Conservation (phyloP, 805 yeast species). For the Jamesozyma gamospora region DNA sequence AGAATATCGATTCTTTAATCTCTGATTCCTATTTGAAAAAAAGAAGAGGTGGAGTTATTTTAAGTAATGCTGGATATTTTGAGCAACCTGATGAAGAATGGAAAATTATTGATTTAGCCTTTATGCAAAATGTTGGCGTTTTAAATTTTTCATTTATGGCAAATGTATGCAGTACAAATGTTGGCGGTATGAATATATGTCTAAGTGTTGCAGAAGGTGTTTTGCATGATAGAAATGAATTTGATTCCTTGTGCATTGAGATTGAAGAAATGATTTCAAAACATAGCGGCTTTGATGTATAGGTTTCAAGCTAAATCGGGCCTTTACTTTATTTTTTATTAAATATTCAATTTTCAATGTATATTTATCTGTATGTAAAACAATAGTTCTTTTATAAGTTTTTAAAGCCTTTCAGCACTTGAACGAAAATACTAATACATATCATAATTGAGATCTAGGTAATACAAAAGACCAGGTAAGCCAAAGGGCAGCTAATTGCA, state of each 20-base stretch:
- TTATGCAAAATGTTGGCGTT: constrained; percentile 18
- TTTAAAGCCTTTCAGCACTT: no score
- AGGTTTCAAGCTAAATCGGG: no score
- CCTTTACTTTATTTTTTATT: no score
- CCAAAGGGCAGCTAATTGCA: no score
- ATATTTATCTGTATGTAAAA: no score
- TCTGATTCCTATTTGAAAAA: constrained; percentile 9
- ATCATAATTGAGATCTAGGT: no score
- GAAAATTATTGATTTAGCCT: constrained; percentile 12
- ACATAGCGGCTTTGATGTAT: no score
- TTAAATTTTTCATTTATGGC: constrained; percentile 15
- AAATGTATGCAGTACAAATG: constrained; percentile 14
- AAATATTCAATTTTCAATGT: no score
- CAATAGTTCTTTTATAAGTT: no score
- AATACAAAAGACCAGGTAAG: no score
- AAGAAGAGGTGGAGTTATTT: constrained; percentile 17
- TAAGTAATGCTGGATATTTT: constrained; percentile 21
- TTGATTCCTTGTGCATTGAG: neutral
- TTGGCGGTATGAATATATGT: constrained; percentile 16
- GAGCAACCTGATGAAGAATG: constrained; percentile 1
- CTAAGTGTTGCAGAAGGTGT: constrained; percentile 14
- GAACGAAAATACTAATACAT: no score
- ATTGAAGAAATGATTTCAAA: no score
- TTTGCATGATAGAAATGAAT: constrained; percentile 1
- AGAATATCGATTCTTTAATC: constrained; percentile 16